Base-by-base conservation (phyloP, 2,329 filamentous ascomycete species). In the Kalmusia sp. region DNA sequence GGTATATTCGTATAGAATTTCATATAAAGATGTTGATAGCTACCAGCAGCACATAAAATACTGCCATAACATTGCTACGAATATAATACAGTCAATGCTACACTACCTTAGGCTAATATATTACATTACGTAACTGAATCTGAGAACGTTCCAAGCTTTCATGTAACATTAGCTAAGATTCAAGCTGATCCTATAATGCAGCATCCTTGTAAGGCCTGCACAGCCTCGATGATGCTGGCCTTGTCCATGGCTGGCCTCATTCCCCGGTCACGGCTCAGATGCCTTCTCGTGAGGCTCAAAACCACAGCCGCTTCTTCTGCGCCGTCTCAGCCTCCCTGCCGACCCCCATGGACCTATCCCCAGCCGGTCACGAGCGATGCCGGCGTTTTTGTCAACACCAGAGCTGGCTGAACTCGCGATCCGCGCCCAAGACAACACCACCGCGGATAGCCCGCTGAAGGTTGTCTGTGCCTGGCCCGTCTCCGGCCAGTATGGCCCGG, bases 381-480 rank as follows among this genome's bases (percentile, higher is more conserved):
- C 75, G 63, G 69, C 69, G 46, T 64, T 79, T 55, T 54, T 65
- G 52, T 59, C 66, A 45, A 59, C 63, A 49, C 61, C 68, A 54
- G 57, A 71, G 43, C 51, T 74, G 31, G 49, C 66, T 35, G 40
- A 52, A 12, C 30, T 59, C 35, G 47, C 55, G 30, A 47, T 55
- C 34, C 59, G 56, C 34, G 68, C 69, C n/a, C 43, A 48, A 51
- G 52, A 59, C 28, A 49, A 57, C 14, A 62, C 61, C 51, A 51
- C 52, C n/a, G 61, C 63, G 14, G 49, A 17, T 49, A 38, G 62
- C 45, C 55, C 58, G 25, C 49, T 80, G 12, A 70, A 80, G 27
- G 83, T 85, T 2, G 70, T 85, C 9, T 86, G 83, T 52, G 82
- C 81, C 3, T 86, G 80, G 78, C 83, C 83, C 1, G 75, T 85